Evolutionary conservation across 305 asterid species (phyloP).

Genomic region (Salvia sclarea): DNA sequence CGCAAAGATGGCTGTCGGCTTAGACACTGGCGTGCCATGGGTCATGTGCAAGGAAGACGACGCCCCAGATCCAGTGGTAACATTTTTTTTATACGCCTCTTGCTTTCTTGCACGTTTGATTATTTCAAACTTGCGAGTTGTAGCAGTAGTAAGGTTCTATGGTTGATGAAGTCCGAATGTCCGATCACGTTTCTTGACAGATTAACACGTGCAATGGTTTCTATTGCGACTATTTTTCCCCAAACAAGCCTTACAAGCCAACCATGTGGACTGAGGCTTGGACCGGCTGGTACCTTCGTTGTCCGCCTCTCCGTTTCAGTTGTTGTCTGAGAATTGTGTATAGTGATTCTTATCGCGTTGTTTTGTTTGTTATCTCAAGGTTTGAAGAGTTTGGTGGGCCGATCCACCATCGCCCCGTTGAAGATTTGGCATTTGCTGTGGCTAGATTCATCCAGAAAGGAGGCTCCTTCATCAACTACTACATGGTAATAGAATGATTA

Average conservation of each 20-base stretch:
- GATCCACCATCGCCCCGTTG: constrained; percentile 84
- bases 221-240: constrained; percentile 85
- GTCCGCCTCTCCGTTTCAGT: background rate
- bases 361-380: constrained; percentile 43
- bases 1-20: constrained; percentile 81
- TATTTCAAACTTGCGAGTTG: background rate
- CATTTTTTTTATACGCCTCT: background rate
- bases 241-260: constrained; percentile 91
- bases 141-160: background rate
- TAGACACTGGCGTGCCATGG: constrained; percentile 93
- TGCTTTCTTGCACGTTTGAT: constrained; percentile 1
- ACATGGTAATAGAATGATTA: constrained; percentile 59
- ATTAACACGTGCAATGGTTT: constrained; percentile 96
- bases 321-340: background rate
- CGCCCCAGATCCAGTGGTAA: constrained; percentile 98
- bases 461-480: constrained; percentile 90
- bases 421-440: constrained; percentile 91
- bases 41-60: constrained; percentile 92
- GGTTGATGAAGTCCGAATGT: constrained; percentile 19
- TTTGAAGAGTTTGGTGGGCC: constrained; percentile 88
- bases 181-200: constrained; percentile 47
- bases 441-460: constrained; percentile 91
- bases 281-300: constrained; percentile 81
- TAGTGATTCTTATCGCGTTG: background rate
- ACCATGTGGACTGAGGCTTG: constrained; percentile 95